These are phyloP conservation scores for Stentor roeselii DNA, from an alignment of 73 alveolate genomes.

Conservation along the genomic window DNA sequence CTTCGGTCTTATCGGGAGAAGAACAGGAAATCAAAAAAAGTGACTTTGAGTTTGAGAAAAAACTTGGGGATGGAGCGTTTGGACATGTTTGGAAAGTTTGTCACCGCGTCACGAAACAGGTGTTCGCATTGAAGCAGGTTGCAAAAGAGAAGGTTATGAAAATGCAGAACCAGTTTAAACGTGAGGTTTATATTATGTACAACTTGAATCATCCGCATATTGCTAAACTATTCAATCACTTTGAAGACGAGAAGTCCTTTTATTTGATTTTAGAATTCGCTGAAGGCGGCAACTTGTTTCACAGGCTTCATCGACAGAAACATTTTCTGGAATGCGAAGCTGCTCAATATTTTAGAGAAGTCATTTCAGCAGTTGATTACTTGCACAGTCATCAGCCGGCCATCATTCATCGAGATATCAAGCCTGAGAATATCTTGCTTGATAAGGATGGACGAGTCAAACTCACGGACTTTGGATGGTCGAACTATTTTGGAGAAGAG, in stretches of 20 bases:
- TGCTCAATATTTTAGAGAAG: conserved; percentile 83
- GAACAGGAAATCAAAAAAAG: background rate
- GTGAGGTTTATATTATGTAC: conserved; percentile 92
- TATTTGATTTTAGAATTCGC: conserved; percentile 60
- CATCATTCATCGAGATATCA: conserved; percentile 48
- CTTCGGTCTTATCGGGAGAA: conserved; percentile 17
- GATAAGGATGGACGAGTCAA: conserved; percentile 29
- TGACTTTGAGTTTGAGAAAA: conserved; percentile 14
- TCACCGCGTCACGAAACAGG: background rate
- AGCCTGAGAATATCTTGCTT: conserved; percentile 30
- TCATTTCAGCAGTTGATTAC: conserved; percentile 72
- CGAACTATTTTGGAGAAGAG: conserved; percentile 39
- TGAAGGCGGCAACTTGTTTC: conserved; percentile 46
- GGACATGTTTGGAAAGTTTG: conserved; percentile 26
- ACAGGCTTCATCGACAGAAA: conserved; percentile 49
- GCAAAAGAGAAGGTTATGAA: conserved; percentile 21
- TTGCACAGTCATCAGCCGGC: conserved; percentile 76
- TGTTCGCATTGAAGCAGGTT: conserved; percentile 21
- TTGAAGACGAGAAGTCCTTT: conserved; percentile 85
- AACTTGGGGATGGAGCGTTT: conserved; percentile 32
- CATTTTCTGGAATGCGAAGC: conserved; percentile 71
- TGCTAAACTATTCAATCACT: conserved; percentile 76
- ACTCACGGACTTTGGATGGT: conserved; percentile 57
- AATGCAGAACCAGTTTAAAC: conserved; percentile 17
- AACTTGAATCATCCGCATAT: conserved; percentile 84